Conservation (phyloP, 2,329 filamentous ascomycete genomes). For the Aspergillus pseudoglaucus region DNA sequence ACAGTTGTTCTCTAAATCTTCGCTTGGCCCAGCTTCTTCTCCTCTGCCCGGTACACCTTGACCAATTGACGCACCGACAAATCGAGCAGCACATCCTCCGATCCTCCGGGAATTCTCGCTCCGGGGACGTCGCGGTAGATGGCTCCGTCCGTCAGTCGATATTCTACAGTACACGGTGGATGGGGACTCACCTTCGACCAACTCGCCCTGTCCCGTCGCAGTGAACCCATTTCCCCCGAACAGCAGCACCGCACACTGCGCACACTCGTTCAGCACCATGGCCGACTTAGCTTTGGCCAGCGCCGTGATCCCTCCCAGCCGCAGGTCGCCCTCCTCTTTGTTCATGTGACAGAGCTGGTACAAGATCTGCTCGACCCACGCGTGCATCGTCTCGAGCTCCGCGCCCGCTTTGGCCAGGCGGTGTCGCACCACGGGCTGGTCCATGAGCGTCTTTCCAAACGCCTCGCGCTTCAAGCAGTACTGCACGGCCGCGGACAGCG, state of each 20-base stretch:
- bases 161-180: constrained; percentile 2
- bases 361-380: constrained; percentile 66
- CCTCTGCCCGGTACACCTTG: constrained; percentile 52
- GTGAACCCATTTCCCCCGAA: constrained; percentile 72
- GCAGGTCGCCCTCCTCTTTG: constrained; percentile 39
- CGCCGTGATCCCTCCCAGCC: constrained; percentile 66
- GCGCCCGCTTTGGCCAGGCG: constrained; percentile 65
- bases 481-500: constrained; percentile 53
- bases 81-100: constrained; percentile 67
- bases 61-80: constrained; percentile 63
- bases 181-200: constrained; percentile 57
- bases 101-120: constrained; percentile 59
- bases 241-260: constrained; percentile 60
- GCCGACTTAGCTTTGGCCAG: constrained; percentile 66
- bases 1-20: constrained; percentile 17
- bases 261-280: constrained; percentile 65
- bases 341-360: constrained; percentile 60
- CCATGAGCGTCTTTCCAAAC: constrained; percentile 62
- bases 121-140: constrained; percentile 60
- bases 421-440: constrained; percentile 68
- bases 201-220: constrained; percentile 61
- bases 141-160: constrained; percentile 37
- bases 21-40: constrained; percentile 24
- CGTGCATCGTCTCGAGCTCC: constrained; percentile 61
- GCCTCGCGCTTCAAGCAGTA: constrained; percentile 62